Evolutionary conservation across 1,284 basidiomycete genomes (phyloP), one percentile per base, ranked within the genome.

Genomic region (Naganishia sp.): DNA sequence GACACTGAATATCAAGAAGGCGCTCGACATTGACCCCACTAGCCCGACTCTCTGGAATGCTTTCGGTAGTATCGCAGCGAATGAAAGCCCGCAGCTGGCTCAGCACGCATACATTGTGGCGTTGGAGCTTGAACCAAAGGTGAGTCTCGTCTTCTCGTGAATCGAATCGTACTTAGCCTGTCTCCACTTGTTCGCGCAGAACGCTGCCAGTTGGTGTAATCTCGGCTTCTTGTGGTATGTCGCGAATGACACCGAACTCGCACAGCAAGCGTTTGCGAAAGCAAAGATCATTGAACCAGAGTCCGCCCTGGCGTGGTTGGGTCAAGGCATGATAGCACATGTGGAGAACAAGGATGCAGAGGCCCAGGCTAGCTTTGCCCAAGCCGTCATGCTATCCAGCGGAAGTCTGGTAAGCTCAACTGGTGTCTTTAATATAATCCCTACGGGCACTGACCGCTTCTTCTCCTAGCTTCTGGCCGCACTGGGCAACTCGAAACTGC

Each of bases 101-200:
- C 96, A 99, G 76, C 94, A 99, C 80, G 89, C 92, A 9, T 97
- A 92, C 72, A 88, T 98, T 73, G 89, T 87, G 60, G 90, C 94
- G 7, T 81, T 98, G 61, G 94, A 98, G 72, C 82, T 90, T 55
- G 88, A 94, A 72, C 77, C 83, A 1, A 93, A 91, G 83, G 90
- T 89, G 67, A 63, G 79, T 79, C 10, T 28, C 25, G 56, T 45
- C 35, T 11, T 42, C 28, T 28, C 46, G 5, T 25, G 13, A 28
- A 11, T 21, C 2, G 15, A n/a, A 2, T 28, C 10, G 17, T 31
- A 71, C 11, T 23, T 13, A 23, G 13, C 47, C 23, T 57, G 71
- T 51, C 57, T 69, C 32, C 62, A 68, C 32, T 69, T 55, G 42
- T 69, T 63, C 28, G n/a, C 21, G 7, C 68, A 94, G 89, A 88